Percentiles rank a stretch among this genome's conserved stretches.
These are phyloP conservation scores for Didymella arachidicola DNA, from an alignment of 2,329 filamentous ascomycete species.

Conservation along the genomic window DNA sequence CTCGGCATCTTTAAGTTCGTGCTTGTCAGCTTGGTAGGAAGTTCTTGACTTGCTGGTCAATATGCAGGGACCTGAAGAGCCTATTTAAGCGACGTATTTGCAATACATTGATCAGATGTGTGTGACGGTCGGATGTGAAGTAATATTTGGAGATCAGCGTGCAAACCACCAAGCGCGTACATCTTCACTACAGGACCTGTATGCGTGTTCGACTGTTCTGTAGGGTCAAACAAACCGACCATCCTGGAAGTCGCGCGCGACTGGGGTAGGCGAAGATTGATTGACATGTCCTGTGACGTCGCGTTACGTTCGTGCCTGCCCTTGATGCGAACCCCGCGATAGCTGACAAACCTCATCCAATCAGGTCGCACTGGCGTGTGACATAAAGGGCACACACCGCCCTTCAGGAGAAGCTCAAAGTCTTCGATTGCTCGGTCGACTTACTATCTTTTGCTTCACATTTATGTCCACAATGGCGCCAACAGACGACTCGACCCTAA, in stretches of 20 bases:
- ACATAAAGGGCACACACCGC: background rate
- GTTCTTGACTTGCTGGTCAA: background rate
- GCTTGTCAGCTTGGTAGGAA: background rate
- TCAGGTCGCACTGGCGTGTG: background rate
- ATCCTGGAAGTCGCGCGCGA: background rate
- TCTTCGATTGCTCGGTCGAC: background rate
- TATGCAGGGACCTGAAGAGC: background rate
- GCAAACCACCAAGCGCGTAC: background rate
- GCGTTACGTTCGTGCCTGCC: slow-evolving; percentile 18
- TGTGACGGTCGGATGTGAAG: background rate
- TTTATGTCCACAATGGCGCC: slow-evolving; percentile 20
- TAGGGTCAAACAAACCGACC: background rate
- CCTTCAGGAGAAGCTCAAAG: background rate
- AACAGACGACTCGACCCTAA: slow-evolving; percentile 24
- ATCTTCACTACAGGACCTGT: background rate
- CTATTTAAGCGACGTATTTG: background rate
- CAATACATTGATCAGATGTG: no score
- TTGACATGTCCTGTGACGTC: slow-evolving; percentile 2
- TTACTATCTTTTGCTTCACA: background rate
- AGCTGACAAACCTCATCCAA: slow-evolving; percentile 26
- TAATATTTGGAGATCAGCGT: background rate
- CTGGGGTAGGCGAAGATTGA: background rate
- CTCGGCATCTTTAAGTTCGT: background rate
- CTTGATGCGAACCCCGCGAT: slow-evolving; percentile 26
- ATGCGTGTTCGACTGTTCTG: background rate